These are phyloP conservation scores for Chaetomium olivaceum DNA, from an alignment of 2,329 filamentous ascomycete genomes.

Conservation along the genomic window DNA sequence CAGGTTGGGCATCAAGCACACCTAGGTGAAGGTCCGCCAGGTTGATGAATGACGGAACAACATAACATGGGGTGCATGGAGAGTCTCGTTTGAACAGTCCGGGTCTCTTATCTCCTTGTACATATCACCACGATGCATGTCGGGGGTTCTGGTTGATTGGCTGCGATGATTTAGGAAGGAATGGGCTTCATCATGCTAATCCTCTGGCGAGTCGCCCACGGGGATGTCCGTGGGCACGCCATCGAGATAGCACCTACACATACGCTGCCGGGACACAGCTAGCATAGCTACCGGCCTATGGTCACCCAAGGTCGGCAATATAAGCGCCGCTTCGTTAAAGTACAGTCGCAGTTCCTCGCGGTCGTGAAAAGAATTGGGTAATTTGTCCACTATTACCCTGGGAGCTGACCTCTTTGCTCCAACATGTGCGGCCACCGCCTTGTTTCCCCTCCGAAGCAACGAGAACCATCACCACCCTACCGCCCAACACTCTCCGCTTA, in stretches of 20 bases:
- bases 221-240: neutral
- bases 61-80: neutral
- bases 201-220: neutral
- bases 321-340: slow-evolving; percentile 9
- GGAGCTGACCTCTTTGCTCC: no score
- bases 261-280: neutral
- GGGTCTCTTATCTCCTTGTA: slow-evolving; percentile 4
- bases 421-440: no score
- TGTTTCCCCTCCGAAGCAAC: no score
- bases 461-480: no score
- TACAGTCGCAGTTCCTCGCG: neutral
- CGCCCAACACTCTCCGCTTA: no score
- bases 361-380: no score
- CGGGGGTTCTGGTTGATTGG: neutral
- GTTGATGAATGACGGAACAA: neutral
- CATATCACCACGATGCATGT: slow-evolving; percentile 1
- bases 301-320: neutral
- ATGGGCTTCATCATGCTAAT: neutral
- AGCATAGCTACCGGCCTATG: neutral
- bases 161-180: slow-evolving; percentile 1
- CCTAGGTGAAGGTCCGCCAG: slow-evolving; percentile 9
- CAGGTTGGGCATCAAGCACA: slow-evolving; percentile 25
- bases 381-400: no score
- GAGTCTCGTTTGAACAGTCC: neutral
- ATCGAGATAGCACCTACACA: neutral